phyloP scores from a whole-genome alignment of 805 yeast genomes.

The Spathaspora sp. region DNA sequence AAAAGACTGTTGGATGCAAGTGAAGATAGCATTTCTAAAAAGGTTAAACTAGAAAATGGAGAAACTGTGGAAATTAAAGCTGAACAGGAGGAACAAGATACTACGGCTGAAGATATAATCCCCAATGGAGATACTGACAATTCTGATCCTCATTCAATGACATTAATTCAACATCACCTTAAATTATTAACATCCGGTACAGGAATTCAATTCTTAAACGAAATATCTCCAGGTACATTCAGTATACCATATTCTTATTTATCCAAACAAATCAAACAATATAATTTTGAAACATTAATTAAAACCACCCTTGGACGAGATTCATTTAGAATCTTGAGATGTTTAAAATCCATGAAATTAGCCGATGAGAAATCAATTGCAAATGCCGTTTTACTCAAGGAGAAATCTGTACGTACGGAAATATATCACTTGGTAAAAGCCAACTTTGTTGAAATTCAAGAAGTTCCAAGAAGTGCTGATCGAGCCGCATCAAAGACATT shows the following conservation, averaged over 20 bases:
- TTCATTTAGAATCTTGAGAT: conserved; percentile 70
- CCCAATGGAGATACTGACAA: conserved; percentile 8
- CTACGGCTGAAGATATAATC: conserved; percentile 1
- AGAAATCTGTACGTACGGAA: conserved; percentile 69
- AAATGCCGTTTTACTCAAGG: conserved; percentile 71
- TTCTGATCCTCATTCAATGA: conserved; percentile 22
- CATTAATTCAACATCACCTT: conserved; percentile 60
- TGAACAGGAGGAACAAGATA: neutral
- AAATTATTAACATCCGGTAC: conserved; percentile 55
- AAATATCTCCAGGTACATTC: conserved; percentile 51
- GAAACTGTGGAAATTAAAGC: conserved; percentile 1
- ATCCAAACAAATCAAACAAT: conserved; percentile 41
- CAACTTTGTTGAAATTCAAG: conserved; percentile 84
- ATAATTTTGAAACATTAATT: conserved; percentile 53
- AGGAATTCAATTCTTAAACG: conserved; percentile 56
- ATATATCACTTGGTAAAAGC: conserved; percentile 61
- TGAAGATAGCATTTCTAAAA: conserved; percentile 12
- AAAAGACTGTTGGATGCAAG: conserved; percentile 15
- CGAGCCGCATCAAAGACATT: conserved; percentile 88
- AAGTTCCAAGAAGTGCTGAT: conserved; percentile 87
- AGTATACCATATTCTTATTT: conserved; percentile 61
- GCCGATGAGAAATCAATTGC: conserved; percentile 84
- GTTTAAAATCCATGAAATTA: conserved; percentile 64
- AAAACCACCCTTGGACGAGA: conserved; percentile 62
- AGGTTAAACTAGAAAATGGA: conserved; percentile 17